phyloP scores from a whole-genome alignment of 2,329 filamentous ascomycete genomes.

The Trichoderma oligosporum region DNA sequence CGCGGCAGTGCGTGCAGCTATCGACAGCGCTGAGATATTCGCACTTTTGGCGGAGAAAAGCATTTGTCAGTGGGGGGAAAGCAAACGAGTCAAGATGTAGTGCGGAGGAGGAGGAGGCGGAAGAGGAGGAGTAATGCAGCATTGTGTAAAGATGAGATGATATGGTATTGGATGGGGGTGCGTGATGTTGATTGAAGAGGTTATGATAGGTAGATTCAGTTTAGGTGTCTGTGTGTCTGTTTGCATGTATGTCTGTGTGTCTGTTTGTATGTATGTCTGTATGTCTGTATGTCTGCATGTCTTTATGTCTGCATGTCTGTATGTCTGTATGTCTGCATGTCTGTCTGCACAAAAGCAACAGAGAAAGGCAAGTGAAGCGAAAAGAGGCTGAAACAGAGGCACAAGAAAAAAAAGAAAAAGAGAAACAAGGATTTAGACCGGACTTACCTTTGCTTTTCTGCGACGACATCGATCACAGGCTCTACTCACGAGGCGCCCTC shows the following conservation, averaged over 20 bases:
- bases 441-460: slow-evolving; percentile 35
- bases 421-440: not conserved
- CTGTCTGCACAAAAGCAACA: not conserved
- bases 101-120: not conserved
- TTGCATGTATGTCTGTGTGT: not conserved
- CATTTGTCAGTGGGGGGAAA: slow-evolving; percentile 8
- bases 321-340: not conserved
- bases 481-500: slow-evolving; percentile 24
- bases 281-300: not conserved
- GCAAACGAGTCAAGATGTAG: not conserved
- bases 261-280: not conserved
- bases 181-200: no score
- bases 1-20: slow-evolving; percentile 34
- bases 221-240: no score
- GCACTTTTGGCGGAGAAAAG: slow-evolving; percentile 26
- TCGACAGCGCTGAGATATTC: slow-evolving; percentile 25
- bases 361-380: not conserved
- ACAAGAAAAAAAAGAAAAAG: not conserved
- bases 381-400: not conserved
- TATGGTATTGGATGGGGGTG: not conserved
- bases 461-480: slow-evolving; percentile 37
- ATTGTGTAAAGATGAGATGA: not conserved
- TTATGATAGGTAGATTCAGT: no score
- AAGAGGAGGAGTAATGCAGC: not conserved
- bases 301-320: not conserved